These are phyloP conservation scores for Syzygium aqueum DNA, from an alignment of 345 rosid genomes.

Conservation along the genomic window DNA sequence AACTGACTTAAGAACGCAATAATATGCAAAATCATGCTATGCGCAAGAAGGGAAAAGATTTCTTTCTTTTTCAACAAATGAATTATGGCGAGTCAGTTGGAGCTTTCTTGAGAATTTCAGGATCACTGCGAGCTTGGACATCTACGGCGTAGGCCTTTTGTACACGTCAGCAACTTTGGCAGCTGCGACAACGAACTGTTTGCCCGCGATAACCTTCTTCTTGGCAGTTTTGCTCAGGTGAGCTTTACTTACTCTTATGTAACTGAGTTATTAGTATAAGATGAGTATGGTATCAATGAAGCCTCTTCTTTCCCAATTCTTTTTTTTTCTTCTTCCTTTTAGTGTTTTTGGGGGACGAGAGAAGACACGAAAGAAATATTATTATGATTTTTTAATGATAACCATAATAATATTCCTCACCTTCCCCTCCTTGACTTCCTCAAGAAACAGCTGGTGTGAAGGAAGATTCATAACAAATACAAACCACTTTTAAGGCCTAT, in stretches of 20 bases:
- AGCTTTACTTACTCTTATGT: not conserved
- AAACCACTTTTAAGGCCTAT: not conserved
- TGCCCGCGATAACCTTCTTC: constrained; percentile 89
- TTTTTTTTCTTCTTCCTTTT: not conserved
- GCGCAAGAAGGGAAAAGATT: not conserved
- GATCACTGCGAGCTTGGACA: constrained; percentile 50
- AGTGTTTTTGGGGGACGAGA: not conserved
- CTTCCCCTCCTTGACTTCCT: not conserved
- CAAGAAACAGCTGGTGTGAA: not conserved
- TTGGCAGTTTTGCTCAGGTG: constrained; percentile 75
- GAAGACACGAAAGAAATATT: not conserved
- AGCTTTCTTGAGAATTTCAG: constrained; percentile 13
- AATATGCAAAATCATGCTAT: not conserved
- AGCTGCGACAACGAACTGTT: constrained; percentile 72
- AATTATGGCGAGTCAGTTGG: not conserved
- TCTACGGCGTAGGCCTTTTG: constrained; percentile 60
- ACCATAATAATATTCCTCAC: not conserved
- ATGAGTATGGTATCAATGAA: not conserved
- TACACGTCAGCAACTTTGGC: constrained; percentile 82
- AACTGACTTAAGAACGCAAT: not conserved
- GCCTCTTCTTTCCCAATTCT: not conserved
- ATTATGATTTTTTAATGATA: not conserved
- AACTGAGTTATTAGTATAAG: not conserved
- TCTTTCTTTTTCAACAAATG: not conserved
- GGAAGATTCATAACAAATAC: not conserved